Evolutionary conservation across 2,329 filamentous ascomycete species (phyloP).

Genomic region (Fusarium heterosporum): DNA sequence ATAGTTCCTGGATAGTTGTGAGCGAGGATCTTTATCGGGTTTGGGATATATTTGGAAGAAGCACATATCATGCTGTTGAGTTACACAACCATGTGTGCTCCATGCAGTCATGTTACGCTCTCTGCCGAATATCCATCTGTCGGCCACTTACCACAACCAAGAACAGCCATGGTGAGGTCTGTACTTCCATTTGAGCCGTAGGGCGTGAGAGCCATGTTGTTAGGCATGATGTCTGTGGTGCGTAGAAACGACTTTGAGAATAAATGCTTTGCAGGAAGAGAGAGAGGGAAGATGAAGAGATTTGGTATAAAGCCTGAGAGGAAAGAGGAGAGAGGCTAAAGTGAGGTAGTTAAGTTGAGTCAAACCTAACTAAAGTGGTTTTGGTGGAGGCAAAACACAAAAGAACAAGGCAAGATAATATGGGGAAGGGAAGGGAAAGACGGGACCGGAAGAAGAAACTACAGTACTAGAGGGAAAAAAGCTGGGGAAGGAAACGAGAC

Average conservation of each 20-base stretch:
- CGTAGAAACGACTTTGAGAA: constrained; percentile 10
- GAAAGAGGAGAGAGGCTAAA: constrained; percentile 5
- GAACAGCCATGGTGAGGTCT: constrained; percentile 78
- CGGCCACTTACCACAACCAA: constrained; percentile 78
- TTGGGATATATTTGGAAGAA: not conserved
- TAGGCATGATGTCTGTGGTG: constrained; percentile 43
- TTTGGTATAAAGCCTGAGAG: not conserved
- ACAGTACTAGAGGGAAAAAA: constrained; percentile 27
- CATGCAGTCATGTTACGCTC: not conserved
- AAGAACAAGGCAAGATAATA: not conserved
- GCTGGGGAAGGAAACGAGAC: constrained; percentile 30
- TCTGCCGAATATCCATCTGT: constrained; percentile 1
- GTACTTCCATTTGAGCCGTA: constrained; percentile 52
- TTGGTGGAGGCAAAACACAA: constrained; percentile 6
- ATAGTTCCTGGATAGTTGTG: constrained; percentile 72
- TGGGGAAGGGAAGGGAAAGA: not conserved
- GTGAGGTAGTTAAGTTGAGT: not conserved
- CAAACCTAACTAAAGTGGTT: constrained; percentile 2
- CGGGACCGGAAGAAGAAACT: constrained; percentile 1
- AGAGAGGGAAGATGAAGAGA: constrained; percentile 5
- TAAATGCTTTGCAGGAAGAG: not conserved
- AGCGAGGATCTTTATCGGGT: constrained; percentile 9
- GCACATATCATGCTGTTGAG: not conserved
- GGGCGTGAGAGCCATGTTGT: constrained; percentile 49
- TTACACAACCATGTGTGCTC: not conserved